Percentiles rank a stretch among this genome's conserved stretches.
phyloP scores from a whole-genome alignment of 805 yeast genomes.

The Millerago galiae region DNA sequence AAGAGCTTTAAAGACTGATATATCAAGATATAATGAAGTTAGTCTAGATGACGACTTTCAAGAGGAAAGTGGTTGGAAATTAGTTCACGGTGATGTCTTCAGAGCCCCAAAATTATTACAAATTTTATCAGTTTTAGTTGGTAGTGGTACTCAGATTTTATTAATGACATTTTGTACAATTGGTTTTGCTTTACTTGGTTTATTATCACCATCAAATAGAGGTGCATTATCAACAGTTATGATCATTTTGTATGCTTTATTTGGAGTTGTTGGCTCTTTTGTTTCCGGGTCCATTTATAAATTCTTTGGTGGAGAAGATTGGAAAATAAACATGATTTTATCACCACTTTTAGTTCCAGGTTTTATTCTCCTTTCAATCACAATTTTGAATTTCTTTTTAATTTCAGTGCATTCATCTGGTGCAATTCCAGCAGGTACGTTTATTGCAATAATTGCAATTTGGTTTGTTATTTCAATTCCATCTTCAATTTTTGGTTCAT shows the following conservation, averaged over 20 bases:
- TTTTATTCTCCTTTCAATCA: constrained; percentile 50
- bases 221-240: constrained; percentile 89
- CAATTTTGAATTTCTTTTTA: constrained; percentile 76
- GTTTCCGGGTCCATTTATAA: constrained; percentile 83
- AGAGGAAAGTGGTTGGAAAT: constrained; percentile 96
- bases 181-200: constrained; percentile 79
- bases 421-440: constrained; percentile 88
- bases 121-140: constrained; percentile 72
- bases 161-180: constrained; percentile 70
- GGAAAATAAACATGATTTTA: constrained; percentile 79
- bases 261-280: constrained; percentile 79
- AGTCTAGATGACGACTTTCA: constrained; percentile 81
- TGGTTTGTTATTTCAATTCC: constrained; percentile 90
- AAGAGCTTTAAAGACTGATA: constrained; percentile 78
- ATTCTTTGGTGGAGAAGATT: constrained; percentile 84
- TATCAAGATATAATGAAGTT: constrained; percentile 81
- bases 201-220: constrained; percentile 89
- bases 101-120: constrained; percentile 70
- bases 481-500: constrained; percentile 74
- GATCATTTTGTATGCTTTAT: constrained; percentile 75
- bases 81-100: constrained; percentile 92
- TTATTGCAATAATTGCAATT: constrained; percentile 69
- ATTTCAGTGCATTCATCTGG: constrained; percentile 79
- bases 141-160: constrained; percentile 82
- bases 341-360: constrained; percentile 90